Evolutionary conservation across 805 yeast species (phyloP), one percentile per base, ranked within the genome.

Genomic region (Barnettozyma botsteinii): DNA sequence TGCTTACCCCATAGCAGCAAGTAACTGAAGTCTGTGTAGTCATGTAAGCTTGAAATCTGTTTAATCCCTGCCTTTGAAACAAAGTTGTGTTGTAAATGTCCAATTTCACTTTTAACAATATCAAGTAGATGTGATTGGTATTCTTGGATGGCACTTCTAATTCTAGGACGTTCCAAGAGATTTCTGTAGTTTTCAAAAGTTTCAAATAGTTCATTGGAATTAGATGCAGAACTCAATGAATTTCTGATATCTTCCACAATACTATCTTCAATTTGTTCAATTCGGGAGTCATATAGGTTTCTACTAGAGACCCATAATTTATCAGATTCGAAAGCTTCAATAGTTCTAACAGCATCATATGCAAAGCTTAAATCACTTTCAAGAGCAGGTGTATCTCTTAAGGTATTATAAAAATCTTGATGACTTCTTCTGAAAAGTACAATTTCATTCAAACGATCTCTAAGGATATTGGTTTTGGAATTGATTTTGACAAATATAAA

Each of bases 401-500:
- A 44, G 0, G 76, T 69, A 4, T 50, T 42, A 3, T 63, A 49
- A 32, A 84, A 61, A 31, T 73, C 69, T 24, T 73, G 63, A 48
- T 86, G 91, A 11, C 69, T 65, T 0, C 49, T 41, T 45, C 89
- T 66, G 48, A 86, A 72, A 1, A 52, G 49, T 4, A 51, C 52
- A 2, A 81, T 47, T 24, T 66, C 64, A 1, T 59, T 63, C 1
- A 81, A 37, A 23, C 78, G 61, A 1, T 70, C 71, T 42, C 63
- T 67, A 20, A 76, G 39, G 13, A 46, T 54, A 1, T 47, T 50
- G 1, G 73, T 56, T 3, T 70, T 62, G 8, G 77, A 69, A n/a
- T 64, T 65, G 9, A 87, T 66, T 42, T 79, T 75, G 17, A 86
- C 74, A 18, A 80, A 72, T 12, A 81, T 70, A 53, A 82, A 81